Conservation (phyloP, 2,329 filamentous ascomycete species). For the Xylaria digitata region DNA sequence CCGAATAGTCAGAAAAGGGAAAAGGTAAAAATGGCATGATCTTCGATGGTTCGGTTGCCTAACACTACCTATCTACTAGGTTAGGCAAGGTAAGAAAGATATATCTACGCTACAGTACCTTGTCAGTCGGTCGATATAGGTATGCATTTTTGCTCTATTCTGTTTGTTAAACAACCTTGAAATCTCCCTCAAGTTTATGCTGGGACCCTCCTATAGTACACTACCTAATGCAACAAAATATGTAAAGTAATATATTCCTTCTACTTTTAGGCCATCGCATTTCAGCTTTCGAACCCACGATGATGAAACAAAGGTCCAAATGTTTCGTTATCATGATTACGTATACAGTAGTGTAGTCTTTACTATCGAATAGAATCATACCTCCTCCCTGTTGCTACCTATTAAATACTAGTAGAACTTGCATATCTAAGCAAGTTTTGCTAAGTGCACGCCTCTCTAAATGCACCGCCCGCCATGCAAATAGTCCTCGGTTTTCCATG, state of each 20-base stretch:
- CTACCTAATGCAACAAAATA: neutral
- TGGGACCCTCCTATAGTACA: neutral
- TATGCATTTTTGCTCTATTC: too few relatives aligned
- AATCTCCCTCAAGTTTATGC: too few relatives aligned
- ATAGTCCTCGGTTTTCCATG: neutral
- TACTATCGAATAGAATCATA: neutral
- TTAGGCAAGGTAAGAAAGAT: too few relatives aligned
- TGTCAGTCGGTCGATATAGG: too few relatives aligned
- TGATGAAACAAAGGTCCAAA: neutral
- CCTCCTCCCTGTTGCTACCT: neutral
- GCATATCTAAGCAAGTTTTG: constrained; percentile 7
- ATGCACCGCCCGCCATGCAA: constrained; percentile 11
- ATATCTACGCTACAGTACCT: too few relatives aligned
- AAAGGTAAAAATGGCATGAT: neutral
- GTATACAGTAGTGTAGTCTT: neutral
- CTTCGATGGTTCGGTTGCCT: neutral
- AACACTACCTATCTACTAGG: neutral
- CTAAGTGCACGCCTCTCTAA: neutral
- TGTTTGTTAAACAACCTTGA: too few relatives aligned
- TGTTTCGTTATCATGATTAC: neutral
- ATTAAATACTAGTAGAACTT: neutral
- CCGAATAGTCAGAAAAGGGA: neutral
- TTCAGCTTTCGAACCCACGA: neutral
- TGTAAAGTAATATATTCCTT: neutral
- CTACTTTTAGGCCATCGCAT: neutral